Conservation (phyloP, 140 eudicot genomes). For the Cichorium intybus region DNA sequence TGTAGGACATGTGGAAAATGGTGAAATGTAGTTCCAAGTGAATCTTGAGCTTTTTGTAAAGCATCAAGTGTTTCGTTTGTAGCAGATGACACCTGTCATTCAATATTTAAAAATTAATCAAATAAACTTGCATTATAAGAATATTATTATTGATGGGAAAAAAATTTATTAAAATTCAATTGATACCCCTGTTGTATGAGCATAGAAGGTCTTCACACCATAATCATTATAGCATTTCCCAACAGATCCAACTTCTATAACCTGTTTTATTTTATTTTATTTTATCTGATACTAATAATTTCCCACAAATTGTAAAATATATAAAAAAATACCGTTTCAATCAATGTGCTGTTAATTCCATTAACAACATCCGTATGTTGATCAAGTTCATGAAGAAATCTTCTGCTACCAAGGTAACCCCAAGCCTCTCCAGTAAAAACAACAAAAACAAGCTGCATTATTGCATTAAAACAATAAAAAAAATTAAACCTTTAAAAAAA, state of each 20-base stretch:
- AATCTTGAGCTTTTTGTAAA: slow-evolving; percentile 57
- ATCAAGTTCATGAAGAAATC: slow-evolving; percentile 87
- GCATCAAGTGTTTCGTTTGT: slow-evolving; percentile 58
- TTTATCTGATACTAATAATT: neutral
- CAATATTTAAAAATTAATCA: neutral
- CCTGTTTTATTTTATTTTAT: slow-evolving; percentile 49
- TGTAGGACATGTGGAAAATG: slow-evolving; percentile 66
- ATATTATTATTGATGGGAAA: neutral
- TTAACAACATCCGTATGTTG: slow-evolving; percentile 56
- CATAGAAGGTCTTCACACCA: slow-evolving; percentile 62
- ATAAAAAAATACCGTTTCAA: slow-evolving; percentile 74
- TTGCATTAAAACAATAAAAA: slow-evolving; percentile 2
- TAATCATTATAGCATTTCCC: slow-evolving; percentile 69
- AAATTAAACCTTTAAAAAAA: neutral
- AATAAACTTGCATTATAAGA: neutral
- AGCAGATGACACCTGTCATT: slow-evolving; percentile 51
- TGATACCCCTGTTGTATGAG: slow-evolving; percentile 81
- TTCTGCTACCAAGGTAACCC: slow-evolving; percentile 97
- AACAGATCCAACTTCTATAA: slow-evolving; percentile 90
- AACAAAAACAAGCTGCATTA: slow-evolving; percentile 70
- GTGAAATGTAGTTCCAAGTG: slow-evolving; percentile 57
- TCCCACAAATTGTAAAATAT: slow-evolving; percentile 1
- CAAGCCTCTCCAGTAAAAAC: slow-evolving; percentile 94
- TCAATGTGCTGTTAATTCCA: slow-evolving; percentile 61
- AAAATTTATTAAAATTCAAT: too few species aligned